A percentile compares a stretch with the other conserved stretches of the same genome.
Evolutionary conservation across 2,329 filamentous ascomycete species (phyloP).

Genomic region (Xylaria polymorpha): DNA sequence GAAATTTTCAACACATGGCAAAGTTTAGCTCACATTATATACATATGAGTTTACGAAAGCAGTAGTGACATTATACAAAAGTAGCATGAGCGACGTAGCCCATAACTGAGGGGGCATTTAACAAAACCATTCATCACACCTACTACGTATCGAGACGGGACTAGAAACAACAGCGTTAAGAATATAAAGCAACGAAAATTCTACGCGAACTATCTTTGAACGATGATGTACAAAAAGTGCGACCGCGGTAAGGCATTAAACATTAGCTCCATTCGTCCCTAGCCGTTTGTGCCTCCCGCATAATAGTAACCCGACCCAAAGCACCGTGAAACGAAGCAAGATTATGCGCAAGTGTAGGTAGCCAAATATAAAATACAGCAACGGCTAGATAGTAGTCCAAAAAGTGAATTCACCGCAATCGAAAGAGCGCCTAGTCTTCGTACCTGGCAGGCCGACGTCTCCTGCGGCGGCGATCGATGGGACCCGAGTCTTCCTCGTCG

Average conservation of each 20-base stretch:
- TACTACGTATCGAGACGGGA: background rate
- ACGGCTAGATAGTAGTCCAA: background rate
- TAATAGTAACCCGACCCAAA: background rate
- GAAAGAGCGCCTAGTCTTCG: constrained; percentile 41
- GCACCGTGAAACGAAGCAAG: background rate
- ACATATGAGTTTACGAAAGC: no score
- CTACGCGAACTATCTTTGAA: constrained; percentile 9
- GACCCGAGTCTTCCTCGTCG: constrained; percentile 41
- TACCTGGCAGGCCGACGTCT: constrained; percentile 48
- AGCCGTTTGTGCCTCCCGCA: background rate
- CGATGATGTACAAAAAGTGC: constrained; percentile 6
- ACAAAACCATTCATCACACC: background rate
- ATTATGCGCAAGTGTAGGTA: constrained; percentile 19
- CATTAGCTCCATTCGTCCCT: constrained; percentile 2
- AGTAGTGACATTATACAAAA: no score
- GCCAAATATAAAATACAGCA: constrained; percentile 23
- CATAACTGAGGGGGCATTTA: no score
- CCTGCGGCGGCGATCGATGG: constrained; percentile 41
- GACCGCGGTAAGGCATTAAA: background rate
- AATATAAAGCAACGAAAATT: constrained; percentile 3
- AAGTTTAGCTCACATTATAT: no score
- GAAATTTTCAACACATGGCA: no score
- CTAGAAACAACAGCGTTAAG: background rate
- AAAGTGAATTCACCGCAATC: background rate
- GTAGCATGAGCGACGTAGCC: no score